Evolutionary conservation across 441 rosid species (phyloP), one percentile per base, ranked within the genome.

Genomic region (Oxalis stricta): DNA sequence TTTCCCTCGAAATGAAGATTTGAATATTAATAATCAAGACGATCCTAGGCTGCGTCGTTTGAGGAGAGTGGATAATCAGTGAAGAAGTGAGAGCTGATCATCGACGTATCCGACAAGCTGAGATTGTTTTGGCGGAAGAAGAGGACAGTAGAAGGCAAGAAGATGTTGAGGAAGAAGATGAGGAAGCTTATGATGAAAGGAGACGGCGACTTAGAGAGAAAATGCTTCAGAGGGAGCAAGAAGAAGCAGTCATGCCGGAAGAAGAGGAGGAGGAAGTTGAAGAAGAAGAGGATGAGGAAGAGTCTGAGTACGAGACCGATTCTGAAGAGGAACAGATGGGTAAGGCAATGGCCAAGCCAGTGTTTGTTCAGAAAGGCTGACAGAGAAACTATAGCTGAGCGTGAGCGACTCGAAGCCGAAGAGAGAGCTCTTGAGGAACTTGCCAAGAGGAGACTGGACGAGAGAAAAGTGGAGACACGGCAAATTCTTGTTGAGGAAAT

Each of bases 31-130:
- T 42, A 53, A 54, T 45, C 75, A 75, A 52, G 93, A 81, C 55
- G 93, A 87, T 50, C 83, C 78, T 1, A 73, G 97, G 70, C 64
- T 87, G 46, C 84, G 93, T 7, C 93, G 95, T 58, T 87, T 94
- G 77, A 84, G 69, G 31, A 73, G 66, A 55, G 22, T 61, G 20
- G 95, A 84, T 44, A 78, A 84, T 41, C 80, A n/a, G 84, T 1
- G 95, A 87, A 2, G 87, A 84, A 55, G 64, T 71, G 21, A 87
- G 89, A 58, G 97, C 89, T 0, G 95, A 84, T 68, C 97, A 81
- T 45, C 72, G 84, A 11, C 71, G 81, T 1, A 77, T 76, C 18
- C 72, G 89, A 33, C 83, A 82, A 58, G 87, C 91, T 43, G 91
- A 86, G 74, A 74, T 86, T 54, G 58, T 86, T 39, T 77, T 87